These are phyloP conservation scores for Crepidotus variabilis DNA, from an alignment of 768 basidiomycete genomes.

Conservation along the genomic window DNA sequence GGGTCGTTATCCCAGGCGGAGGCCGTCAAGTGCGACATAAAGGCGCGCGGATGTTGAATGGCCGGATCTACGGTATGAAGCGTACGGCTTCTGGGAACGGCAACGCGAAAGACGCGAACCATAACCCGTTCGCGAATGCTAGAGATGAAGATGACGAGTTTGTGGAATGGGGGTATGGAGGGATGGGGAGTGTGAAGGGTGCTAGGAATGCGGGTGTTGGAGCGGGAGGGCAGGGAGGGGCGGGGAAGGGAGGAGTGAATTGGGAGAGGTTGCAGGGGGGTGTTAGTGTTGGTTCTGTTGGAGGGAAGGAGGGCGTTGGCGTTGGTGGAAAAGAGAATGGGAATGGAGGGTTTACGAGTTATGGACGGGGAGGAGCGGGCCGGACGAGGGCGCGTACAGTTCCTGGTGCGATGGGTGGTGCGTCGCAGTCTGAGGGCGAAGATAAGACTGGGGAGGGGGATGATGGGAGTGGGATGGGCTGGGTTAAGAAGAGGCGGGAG, in stretches of 20 bases:
- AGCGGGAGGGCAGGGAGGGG: slow-evolving; percentile 84
- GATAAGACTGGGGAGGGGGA: slow-evolving; percentile 18
- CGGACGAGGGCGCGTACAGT: not conserved
- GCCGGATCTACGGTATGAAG: slow-evolving; percentile 71
- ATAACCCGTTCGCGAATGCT: slow-evolving; percentile 61
- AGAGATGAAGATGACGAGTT: slow-evolving; percentile 76
- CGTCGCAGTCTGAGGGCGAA: slow-evolving; percentile 1
- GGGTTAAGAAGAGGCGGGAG: slow-evolving; percentile 67
- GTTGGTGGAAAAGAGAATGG: slow-evolving; percentile 26
- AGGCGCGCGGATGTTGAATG: slow-evolving; percentile 75
- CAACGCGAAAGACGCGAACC: slow-evolving; percentile 10
- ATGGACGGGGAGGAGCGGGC: slow-evolving; percentile 9
- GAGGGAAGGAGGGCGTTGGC: too few relatives aligned
- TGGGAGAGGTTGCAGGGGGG: slow-evolving; percentile 40
- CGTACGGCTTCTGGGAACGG: not conserved
- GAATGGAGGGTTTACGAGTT: not conserved
- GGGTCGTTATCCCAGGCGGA: too few relatives aligned
- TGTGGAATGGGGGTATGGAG: slow-evolving; percentile 90
- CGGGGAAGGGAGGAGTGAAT: slow-evolving; percentile 52
- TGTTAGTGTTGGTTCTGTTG: slow-evolving; percentile 12
- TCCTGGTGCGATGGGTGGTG: not conserved
- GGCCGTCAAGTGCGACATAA: slow-evolving; percentile 20
- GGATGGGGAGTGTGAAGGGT: slow-evolving; percentile 65
- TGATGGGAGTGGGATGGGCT: slow-evolving; percentile 83
- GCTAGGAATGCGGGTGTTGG: slow-evolving; percentile 43